Base-by-base conservation (phyloP, 1,284 basidiomycete genomes). In the Exsudoporus floridanus region DNA sequence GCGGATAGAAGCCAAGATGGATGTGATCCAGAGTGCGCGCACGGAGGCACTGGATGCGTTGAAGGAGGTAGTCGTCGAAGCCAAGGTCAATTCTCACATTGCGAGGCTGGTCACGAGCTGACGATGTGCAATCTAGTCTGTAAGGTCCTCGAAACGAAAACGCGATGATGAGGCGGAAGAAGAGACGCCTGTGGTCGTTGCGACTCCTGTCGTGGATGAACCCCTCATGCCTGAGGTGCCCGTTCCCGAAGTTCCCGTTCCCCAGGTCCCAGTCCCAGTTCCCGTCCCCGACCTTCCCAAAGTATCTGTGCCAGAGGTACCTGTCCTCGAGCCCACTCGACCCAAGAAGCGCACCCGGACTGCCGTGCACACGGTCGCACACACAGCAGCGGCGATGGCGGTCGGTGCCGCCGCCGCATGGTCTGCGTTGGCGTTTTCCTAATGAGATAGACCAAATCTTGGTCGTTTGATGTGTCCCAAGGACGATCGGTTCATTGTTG, bases 401-500 rank as follows among this genome's bases (percentile, higher is more conserved):
- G 64, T 88, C 36, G 86, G 86, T 28, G 85, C 84, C 16, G 79
- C 83, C 13, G 81, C 80, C 7, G 77, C 84, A 1, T 88, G 86
- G 86, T 78, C 81, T 27, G 83, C 83, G 21, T 70, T 88, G 53
- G 85, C 85, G 1, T 88, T 83, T 63, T 75, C 74, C 54, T 83
- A 56, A 77, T 52, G 49, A 41, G 19, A 16, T 28, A 33, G 33
- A 37, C 25, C 16, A n/a, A 28, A 6, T 13, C 2, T n/a, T 25
- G 45, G 14, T 49, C 28, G 34, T 28, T 34, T 35, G 23, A 38
- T 18, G 18, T 33, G 31, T 49, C 30, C 28, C 31, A 28, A 34
- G 30, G 35, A 27, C 39, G 21, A 39, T 37, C 18, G n/a, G n/a
- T n/a, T n/a, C 16, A 8, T 36, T 23, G 27, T 27, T 25, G 36